Conservation (phyloP, 192 early-diverging fungal genomes). For the Rhizophagus prolifer region DNA sequence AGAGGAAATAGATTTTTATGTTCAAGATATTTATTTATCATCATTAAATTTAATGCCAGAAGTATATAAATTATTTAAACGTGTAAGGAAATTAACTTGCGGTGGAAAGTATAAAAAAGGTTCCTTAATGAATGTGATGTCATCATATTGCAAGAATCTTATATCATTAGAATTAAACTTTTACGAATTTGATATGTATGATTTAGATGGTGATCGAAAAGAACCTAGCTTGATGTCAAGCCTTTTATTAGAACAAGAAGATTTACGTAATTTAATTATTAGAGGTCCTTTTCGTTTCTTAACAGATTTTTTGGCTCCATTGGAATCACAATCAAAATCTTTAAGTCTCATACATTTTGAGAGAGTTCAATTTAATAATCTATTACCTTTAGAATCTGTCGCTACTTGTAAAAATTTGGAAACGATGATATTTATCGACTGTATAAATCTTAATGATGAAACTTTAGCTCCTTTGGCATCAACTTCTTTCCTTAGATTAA, state of each 20-base stretch:
- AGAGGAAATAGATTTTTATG: not conserved
- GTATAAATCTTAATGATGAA: not conserved
- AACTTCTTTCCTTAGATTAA: slow-evolving; percentile 1
- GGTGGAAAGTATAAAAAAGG: slow-evolving; percentile 12
- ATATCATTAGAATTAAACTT: not conserved
- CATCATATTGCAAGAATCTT: not conserved
- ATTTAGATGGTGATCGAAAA: slow-evolving; percentile 1
- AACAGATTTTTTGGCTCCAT: not conserved
- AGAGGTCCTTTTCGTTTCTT: not conserved
- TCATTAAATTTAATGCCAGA: not conserved
- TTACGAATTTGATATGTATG: slow-evolving; percentile 1
- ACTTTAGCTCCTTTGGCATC: not conserved
- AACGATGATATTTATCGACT: not conserved
- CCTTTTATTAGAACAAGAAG: not conserved
- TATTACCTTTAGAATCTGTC: not conserved
- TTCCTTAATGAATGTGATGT: slow-evolving; percentile 3
- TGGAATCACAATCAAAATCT: not conserved
- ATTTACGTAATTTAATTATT: not conserved
- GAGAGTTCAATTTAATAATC: slow-evolving; percentile 1
- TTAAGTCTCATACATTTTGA: slow-evolving; percentile 2
- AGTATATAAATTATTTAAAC: not conserved
- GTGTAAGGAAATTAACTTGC: not conserved
- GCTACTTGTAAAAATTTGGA: slow-evolving; percentile 7
- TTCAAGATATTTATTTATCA: not conserved
- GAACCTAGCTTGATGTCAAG: not conserved